phyloP scores from a whole-genome alignment of 768 basidiomycete genomes.

The Tulasnella sp. region DNA sequence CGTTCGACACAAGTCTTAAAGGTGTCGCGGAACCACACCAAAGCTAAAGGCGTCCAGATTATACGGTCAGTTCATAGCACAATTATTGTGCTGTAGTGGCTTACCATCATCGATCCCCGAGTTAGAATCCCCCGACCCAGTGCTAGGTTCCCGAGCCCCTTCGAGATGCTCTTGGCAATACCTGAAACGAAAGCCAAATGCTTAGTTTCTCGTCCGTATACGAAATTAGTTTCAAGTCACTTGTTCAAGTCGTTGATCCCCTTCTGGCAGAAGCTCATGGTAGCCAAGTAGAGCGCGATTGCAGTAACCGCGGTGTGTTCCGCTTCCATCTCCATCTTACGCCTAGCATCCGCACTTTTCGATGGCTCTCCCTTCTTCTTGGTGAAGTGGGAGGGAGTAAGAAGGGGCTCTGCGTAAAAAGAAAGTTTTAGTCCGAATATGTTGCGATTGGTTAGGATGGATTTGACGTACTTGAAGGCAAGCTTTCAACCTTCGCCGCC shows the following conservation, averaged over 20 bases:
- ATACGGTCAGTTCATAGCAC: not conserved
- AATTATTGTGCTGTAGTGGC: constrained; percentile 17
- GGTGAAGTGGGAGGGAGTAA: constrained; percentile 65
- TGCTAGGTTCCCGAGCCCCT: constrained; percentile 63
- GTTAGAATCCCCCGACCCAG: constrained; percentile 63
- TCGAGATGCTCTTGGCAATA: constrained; percentile 52
- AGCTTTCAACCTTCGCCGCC: constrained; percentile 75
- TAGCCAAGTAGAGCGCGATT: constrained; percentile 79
- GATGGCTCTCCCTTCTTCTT: constrained; percentile 62
- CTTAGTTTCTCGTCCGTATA: not conserved
- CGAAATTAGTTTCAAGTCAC: constrained; percentile 16
- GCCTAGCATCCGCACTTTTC: constrained; percentile 53
- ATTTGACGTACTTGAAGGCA: constrained; percentile 62
- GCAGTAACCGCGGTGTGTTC: constrained; percentile 78
- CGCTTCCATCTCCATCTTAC: constrained; percentile 64
- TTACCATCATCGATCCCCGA: constrained; percentile 67
- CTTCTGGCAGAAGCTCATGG: constrained; percentile 87
- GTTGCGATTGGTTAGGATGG: not conserved
- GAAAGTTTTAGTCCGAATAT: not conserved
- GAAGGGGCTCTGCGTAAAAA: constrained; percentile 54
- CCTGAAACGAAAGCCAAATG: not conserved
- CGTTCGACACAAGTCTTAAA: constrained; percentile 94
- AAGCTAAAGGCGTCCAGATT: constrained; percentile 33
- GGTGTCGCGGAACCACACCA: constrained; percentile 84
- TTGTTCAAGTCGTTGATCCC: constrained; percentile 65